phyloP scores from a whole-genome alignment of 805 yeast genomes.

The Zygosaccharomyces bailii region DNA sequence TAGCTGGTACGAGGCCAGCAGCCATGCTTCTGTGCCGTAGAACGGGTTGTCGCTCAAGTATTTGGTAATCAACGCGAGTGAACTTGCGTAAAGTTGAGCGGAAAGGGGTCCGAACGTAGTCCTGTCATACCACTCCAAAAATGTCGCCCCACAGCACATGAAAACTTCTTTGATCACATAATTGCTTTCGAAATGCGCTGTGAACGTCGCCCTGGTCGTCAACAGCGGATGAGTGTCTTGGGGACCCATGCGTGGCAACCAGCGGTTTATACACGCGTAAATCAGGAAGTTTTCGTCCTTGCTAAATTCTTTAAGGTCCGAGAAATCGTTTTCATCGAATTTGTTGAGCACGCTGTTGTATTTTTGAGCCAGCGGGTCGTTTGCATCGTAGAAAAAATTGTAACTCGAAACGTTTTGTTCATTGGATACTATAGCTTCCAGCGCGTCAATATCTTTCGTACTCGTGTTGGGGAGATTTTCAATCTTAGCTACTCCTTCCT shows the following conservation, averaged over 20 bases:
- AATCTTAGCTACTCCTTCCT: neutral
- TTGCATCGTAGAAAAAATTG: constrained; percentile 6
- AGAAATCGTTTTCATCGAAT: constrained; percentile 10
- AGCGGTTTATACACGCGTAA: constrained; percentile 41
- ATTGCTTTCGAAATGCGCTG: constrained; percentile 37
- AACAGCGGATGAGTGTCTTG: constrained; percentile 41
- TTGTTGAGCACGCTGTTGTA: constrained; percentile 9
- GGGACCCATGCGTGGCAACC: constrained; percentile 42
- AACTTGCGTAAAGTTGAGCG: constrained; percentile 25
- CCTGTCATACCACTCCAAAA: constrained; percentile 35
- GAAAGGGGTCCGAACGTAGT: constrained; percentile 26
- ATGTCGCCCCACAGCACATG: constrained; percentile 43
- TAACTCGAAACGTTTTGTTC: neutral
- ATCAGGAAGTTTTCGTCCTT: constrained; percentile 22
- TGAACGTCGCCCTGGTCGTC: constrained; percentile 41
- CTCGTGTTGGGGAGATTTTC: neutral
- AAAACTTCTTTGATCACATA: constrained; percentile 36
- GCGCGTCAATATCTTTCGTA: neutral
- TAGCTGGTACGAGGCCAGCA: constrained; percentile 40
- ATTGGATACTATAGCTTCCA: neutral
- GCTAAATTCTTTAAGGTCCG: neutral
- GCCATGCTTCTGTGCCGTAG: constrained; percentile 39
- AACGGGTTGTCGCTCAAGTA: constrained; percentile 25
- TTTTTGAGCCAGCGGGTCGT: constrained; percentile 9
- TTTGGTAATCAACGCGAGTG: constrained; percentile 23